Base-by-base conservation (phyloP, 306 rosid species). In the Acacia confusa region DNA sequence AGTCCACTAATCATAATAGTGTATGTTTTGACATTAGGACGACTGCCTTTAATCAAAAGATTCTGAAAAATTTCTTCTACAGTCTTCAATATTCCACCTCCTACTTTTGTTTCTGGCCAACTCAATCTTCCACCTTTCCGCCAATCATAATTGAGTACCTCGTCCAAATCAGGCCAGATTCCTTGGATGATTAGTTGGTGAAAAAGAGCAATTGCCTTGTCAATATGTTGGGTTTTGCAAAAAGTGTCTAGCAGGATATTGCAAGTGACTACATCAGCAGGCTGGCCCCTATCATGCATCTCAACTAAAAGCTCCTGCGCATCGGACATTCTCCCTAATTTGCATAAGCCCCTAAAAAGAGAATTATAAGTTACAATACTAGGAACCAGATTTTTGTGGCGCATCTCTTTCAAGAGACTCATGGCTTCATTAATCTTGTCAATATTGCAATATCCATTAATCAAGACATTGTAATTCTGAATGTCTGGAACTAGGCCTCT, bases 361-460 rank as follows among this genome's bases (percentile, higher is more conserved):
- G 85, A 85, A 77, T 77, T 81, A 53, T 81, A 85, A 25, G 87
- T 81, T 32, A 78, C 68, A 66, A 72, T 45, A 66, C 22, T 55
- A 66, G 85, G 87, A 28, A 85, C 80, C 74, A 85, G 74, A 68
- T 81, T 85, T 81, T 40, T 78, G 19, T 13, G 25, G 69, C 30
- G 12, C 48, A 81, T 81, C 70, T 78, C 83, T 47, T 85, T 78
- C 53, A 78, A 85, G 63, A 85, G 85, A 81, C 41, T 20, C 75
- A 78, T 48, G 66, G 88, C 91, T 75, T 85, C 79, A 41, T 83
- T 85, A 53, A 88, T 63, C 74, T 52, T 80, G 60, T 79, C 78
- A 63, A 34, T 45, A 74, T 83, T 88, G 73, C 91, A 88, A 75
- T 85, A 78, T 64, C 88, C 86, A 45, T 82, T 55, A 82, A 86